Percentiles rank a stretch among this genome's conserved stretches.
phyloP scores from a whole-genome alignment of 495 filamentous ascomycete genomes.

The Penicillium argentinense region DNA sequence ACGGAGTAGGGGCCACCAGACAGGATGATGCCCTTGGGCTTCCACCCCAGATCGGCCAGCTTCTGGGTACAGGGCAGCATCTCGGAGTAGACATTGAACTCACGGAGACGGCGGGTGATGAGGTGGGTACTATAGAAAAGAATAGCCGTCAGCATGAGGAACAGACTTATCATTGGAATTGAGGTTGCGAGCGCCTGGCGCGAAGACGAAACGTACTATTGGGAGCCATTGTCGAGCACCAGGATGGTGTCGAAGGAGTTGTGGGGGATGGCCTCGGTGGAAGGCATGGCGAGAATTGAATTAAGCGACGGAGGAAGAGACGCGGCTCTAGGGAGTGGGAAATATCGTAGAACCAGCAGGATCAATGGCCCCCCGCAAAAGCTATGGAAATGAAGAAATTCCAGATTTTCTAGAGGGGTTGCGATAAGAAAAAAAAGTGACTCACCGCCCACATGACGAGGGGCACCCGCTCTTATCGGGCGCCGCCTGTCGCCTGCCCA shows the following conservation, averaged over 20 bases:
- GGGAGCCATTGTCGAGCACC: conserved; percentile 64
- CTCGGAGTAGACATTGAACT: conserved; percentile 84
- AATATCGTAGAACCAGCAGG: neutral
- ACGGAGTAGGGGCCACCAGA: conserved; percentile 26
- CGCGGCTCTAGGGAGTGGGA: too few species aligned
- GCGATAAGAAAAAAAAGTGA: conserved; percentile 9
- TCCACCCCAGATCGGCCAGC: conserved; percentile 72
- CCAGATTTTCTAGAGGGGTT: conserved; percentile 5
- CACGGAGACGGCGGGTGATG: conserved; percentile 73
- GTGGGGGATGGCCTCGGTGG: conserved; percentile 39
- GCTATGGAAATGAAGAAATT: conserved; percentile 14
- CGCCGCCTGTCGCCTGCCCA: too few species aligned
- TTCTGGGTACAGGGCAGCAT: conserved; percentile 93
- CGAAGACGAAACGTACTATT: conserved; percentile 28
- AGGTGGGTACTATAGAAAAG: conserved; percentile 68
- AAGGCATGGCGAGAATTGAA: too few species aligned
- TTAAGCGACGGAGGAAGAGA: too few species aligned
- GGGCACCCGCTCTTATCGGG: conserved; percentile 20
- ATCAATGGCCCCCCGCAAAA: conserved; percentile 7
- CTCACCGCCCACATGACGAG: conserved; percentile 21
- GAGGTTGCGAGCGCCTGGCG: conserved; percentile 10
- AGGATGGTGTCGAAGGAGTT: conserved; percentile 65
- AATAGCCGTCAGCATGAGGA: neutral
- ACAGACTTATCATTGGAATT: conserved; percentile 1
- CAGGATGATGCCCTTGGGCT: conserved; percentile 55